Evolutionary conservation across 495 filamentous ascomycete genomes (phyloP).

Genomic region (Penicillium taxi): DNA sequence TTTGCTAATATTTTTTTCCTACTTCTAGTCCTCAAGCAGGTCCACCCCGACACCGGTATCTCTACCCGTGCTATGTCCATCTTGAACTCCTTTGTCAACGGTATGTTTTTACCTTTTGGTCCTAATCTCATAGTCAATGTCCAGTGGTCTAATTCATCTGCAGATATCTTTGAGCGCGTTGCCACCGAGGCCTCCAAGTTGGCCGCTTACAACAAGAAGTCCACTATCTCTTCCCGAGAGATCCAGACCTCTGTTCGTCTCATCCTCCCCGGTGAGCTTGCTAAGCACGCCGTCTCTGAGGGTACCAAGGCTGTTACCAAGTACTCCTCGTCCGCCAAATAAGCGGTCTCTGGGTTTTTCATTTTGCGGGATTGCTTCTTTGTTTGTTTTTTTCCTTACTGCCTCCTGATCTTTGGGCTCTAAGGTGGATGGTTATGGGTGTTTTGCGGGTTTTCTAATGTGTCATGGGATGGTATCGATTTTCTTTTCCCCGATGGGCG

Average conservation of each 20-base stretch:
- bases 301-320: conserved; percentile 99
- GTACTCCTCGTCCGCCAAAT: conserved; percentile 99
- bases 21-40: conserved; percentile 89
- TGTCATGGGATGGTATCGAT: conserved; percentile 82
- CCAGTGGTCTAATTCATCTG: conserved; percentile 8
- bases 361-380: conserved; percentile 38
- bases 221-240: conserved; percentile 97
- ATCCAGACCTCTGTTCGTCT: conserved; percentile 98
- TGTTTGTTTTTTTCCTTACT: conserved; percentile 39
- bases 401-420: conserved; percentile 49
- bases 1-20: conserved; percentile 27
- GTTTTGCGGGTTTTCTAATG: conserved; percentile 72
- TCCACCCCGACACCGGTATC: conserved; percentile 99
- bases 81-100: conserved; percentile 99
- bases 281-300: conserved; percentile 99
- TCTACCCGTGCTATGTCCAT: conserved; percentile 99
- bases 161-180: conserved; percentile 99
- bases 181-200: conserved; percentile 98
- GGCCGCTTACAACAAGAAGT: conserved; percentile 99
- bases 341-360: conserved; percentile 45
- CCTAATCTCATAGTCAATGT: conserved; percentile 2
- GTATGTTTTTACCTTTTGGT: conserved; percentile 46
- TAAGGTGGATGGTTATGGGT: conserved; percentile 56
- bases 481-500: conserved; percentile 52
- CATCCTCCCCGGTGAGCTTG: conserved; percentile 95